Evolutionary conservation across 768 basidiomycete species (phyloP), one percentile per base, ranked within the genome.

Genomic region (Leccinum sublutescens): DNA sequence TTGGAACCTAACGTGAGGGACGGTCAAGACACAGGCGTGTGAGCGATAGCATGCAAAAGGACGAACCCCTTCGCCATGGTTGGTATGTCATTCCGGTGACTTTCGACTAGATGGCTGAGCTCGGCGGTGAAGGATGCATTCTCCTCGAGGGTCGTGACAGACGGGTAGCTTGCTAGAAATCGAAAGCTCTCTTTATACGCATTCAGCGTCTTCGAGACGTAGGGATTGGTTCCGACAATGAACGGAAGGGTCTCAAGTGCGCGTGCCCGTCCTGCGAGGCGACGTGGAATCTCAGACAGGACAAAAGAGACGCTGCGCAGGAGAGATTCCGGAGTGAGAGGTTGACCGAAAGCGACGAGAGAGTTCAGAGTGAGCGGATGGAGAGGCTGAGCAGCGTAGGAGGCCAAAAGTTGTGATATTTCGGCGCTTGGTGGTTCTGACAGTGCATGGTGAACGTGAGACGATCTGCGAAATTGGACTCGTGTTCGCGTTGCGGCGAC

Each of bases 181-280:
- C 80, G 75, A 68, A 93, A 91, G 71, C 87, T 87, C 50, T 84
- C 79, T 64, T 82, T 78, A 74, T 91, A 88, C 6, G 87, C 79
- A 56, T 85, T 76, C 59, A 92, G 78, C 12, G 85, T 85, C 57
- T 82, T 84, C 4, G 88, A 80, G n/a, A 94, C 82, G 73, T 89
- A 91, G 14, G 92, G 92, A 71, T 94, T 94, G 54, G 89, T 92
- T 21, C 91, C 93, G 52, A 93, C 93, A 40, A 94, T 94, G 74
- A 89, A 94, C 1, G 92, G 92, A 33, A 94, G 80, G 1, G 80
- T 75, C 68, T 93, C 90, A 52, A 94, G 77, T 21, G 85, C 86
- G 33, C 83, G 83, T 48, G 91, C 86, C 12, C 91, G 85, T 57
- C 82, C 84, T 2, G 89, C 90, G 33, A 94, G 80, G 54, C 91